Percentiles rank a stretch among this genome's conserved stretches.
These are phyloP conservation scores for Pseudoperonospora humuli DNA, from an alignment of 352 stramenopile genomes.

Conservation along the genomic window DNA sequence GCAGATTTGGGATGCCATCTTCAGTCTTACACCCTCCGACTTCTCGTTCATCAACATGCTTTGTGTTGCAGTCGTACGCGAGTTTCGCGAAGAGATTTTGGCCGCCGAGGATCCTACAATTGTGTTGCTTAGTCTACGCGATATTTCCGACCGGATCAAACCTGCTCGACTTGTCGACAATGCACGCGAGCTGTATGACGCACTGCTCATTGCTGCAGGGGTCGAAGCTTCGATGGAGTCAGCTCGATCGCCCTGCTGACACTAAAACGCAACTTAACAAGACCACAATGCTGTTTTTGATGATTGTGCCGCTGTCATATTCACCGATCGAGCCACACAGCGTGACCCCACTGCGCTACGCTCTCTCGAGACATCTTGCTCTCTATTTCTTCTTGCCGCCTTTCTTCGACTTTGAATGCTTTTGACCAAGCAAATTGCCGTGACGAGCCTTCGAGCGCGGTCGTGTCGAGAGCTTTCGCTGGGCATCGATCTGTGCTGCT, in stretches of 20 bases:
- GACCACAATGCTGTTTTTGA: conserved; percentile 3
- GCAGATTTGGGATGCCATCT: too few relatives aligned
- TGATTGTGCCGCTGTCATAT: neutral
- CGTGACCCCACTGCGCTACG: neutral
- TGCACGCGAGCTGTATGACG: too few relatives aligned
- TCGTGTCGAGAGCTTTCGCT: conserved; percentile 10
- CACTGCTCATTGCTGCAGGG: too few relatives aligned
- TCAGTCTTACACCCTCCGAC: too few relatives aligned
- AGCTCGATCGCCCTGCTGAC: neutral
- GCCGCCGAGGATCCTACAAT: too few relatives aligned
- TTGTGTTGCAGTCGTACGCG: too few relatives aligned
- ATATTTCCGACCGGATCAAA: too few relatives aligned
- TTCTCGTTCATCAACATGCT: too few relatives aligned
- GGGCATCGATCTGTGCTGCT: conserved; percentile 4
- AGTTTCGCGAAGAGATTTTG: too few relatives aligned
- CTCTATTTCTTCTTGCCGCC: conserved; percentile 24
- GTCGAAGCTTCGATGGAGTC: conserved; percentile 46
- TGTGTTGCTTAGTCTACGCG: too few relatives aligned
- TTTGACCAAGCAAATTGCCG: conserved; percentile 30
- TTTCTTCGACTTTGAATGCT: conserved; percentile 20
- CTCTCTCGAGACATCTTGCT: too few relatives aligned
- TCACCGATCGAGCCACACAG: neutral
- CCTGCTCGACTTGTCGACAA: too few relatives aligned
- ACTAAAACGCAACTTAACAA: neutral
- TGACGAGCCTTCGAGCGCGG: conserved; percentile 23